Percentiles rank a stretch among this genome's conserved stretches.
phyloP scores from a whole-genome alignment of 2,329 filamentous ascomycete genomes.

The Pseudopithomyces maydicus region DNA sequence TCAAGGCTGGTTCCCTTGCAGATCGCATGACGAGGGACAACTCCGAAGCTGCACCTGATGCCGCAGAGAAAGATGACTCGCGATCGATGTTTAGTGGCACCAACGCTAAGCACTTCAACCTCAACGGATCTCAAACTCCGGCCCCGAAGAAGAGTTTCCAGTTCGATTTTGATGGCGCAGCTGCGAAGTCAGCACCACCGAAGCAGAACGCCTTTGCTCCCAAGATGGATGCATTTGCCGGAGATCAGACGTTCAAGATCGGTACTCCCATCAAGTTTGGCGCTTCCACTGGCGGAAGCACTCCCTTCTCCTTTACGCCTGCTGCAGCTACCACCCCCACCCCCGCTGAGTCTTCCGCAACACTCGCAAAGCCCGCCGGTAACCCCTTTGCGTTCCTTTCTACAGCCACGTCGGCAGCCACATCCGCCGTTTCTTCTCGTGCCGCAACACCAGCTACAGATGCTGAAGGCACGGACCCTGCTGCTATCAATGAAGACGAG shows the following conservation, averaged over 20 bases:
- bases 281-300: constrained; percentile 21
- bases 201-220: constrained; percentile 21
- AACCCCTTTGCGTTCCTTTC: constrained; percentile 32
- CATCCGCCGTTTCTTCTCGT: constrained; percentile 41
- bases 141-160: constrained; percentile 25
- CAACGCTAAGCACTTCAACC: constrained; percentile 19
- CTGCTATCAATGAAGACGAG: constrained; percentile 34
- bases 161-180: constrained; percentile 31
- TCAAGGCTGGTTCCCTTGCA: constrained; percentile 21
- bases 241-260: constrained; percentile 45
- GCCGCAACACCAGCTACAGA: constrained; percentile 44
- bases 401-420: constrained; percentile 25
- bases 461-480: constrained; percentile 33
- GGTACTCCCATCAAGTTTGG: constrained; percentile 44
- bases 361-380: constrained; percentile 31
- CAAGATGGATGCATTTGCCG: constrained; percentile 24
- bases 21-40: constrained; percentile 36
- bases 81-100: constrained; percentile 10
- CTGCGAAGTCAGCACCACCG: constrained; percentile 30
- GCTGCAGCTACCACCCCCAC: constrained; percentile 31
- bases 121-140: constrained; percentile 34
- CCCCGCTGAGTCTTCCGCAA: constrained; percentile 31
- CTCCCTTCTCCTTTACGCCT: constrained; percentile 31
- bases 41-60: constrained; percentile 16
- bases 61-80: constrained; percentile 30